Evolutionary conservation across 2,329 filamentous ascomycete genomes (phyloP), one percentile per base, ranked within the genome.

Genomic region (Rhynchosporium agropyri): DNA sequence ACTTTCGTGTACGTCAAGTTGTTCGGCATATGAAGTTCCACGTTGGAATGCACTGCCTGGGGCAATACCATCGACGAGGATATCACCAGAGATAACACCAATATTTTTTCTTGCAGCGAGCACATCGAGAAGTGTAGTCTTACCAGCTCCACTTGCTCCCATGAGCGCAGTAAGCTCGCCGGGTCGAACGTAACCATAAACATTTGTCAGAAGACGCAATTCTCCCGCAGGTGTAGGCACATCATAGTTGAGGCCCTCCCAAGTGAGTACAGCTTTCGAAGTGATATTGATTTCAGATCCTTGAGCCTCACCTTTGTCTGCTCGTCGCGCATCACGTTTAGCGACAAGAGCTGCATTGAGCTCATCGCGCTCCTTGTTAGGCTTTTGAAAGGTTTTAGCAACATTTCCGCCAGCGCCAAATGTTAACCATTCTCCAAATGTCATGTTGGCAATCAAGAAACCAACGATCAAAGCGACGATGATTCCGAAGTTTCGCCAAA

Each of bases 401-500:
- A 89, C 84, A 70, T 89, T 92, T n/a, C 92, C 91, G 7, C 89
- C 91, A 74, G 89, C 89, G 48, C 91, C 90, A 68, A 88, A 91
- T 63, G 86, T 90, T 70, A 96, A 81, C 28, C 89, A 79, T 74
- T 97, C 92, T 72, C 91, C 92, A 0, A 94, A 81, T 15, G 91
- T 81, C 45, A 92, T 88, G 67, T 96, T 94, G 62, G 90, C 77
- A 10, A 84, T 76, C 3, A 97, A 80, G 77, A 96, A 96, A 64
- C 86, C 86, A 46, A 89, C 76, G 60, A 96, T 91, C 65, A 96
- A 83, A 1, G 81, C 86, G 10, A 92, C 74, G 64, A 96, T 87
- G 66, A 97, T 95, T 1, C 90, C 91, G 74, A 89, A 91, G 76
- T 95, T 92, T 48, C 91, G 83, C 92, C 92, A 96, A 0, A 95